Evolutionary conservation across 1,139 yeast species (phyloP).

Genomic region (Lodderomyces jiufengensis): DNA sequence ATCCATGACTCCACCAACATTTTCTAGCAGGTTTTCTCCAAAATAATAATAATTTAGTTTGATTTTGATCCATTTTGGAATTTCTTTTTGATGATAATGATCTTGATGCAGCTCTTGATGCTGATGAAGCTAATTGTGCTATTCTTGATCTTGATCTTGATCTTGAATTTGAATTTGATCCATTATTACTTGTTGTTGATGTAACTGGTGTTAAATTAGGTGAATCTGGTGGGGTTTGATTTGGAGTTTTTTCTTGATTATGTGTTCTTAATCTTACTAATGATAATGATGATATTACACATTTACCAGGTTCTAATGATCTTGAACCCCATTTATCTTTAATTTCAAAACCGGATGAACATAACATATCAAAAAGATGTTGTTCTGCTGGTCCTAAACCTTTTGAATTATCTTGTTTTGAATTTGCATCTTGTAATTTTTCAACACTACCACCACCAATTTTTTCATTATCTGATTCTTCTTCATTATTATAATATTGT

Average conservation of each 20-base stretch:
- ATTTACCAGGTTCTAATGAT: constrained; percentile 77
- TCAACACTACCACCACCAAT: constrained; percentile 4
- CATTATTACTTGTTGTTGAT: constrained; percentile 35
- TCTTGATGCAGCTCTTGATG: constrained; percentile 50
- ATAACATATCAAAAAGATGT: constrained; percentile 91
- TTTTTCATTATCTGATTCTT: constrained; percentile 15
- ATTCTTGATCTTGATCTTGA: constrained; percentile 48
- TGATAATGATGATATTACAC: constrained; percentile 82
- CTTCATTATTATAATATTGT: constrained; percentile 16
- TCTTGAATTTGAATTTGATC: constrained; percentile 20
- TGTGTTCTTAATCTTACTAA: constrained; percentile 59
- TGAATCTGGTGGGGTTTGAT: constrained; percentile 41
- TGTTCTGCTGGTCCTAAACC: constrained; percentile 88
- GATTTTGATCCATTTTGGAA: constrained; percentile 31
- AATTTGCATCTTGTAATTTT: constrained; percentile 9
- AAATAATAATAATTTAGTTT: constrained; percentile 77
- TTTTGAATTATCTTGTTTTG: constrained; percentile 21
- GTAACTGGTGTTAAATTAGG: constrained; percentile 47
- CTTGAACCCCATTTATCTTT: constrained; percentile 85
- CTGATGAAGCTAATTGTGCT: constrained; percentile 40
- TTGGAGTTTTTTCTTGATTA: constrained; percentile 5
- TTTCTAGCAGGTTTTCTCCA: constrained; percentile 99
- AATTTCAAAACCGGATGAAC: constrained; percentile 77
- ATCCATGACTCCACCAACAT: constrained; percentile 95
- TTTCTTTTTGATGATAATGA: constrained; percentile 45